Conservation (phyloP, 805 yeast species). For the Candida pseudoglaebosa region DNA sequence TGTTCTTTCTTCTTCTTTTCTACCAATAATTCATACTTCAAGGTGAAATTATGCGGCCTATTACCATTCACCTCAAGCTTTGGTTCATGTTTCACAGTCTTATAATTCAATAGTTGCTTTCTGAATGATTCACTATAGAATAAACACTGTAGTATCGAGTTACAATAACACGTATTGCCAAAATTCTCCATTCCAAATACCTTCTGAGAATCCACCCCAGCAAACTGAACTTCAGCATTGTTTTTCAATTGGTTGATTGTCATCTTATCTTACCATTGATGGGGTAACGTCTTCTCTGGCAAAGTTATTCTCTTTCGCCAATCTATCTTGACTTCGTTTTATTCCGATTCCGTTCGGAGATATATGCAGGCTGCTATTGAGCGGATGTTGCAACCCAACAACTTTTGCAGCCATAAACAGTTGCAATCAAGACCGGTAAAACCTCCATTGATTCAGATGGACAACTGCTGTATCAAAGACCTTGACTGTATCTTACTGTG, state of each 20-base stretch:
- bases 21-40: slow-evolving; percentile 37
- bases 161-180: slow-evolving; percentile 93
- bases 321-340: no score
- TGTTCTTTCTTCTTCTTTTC: slow-evolving; percentile 32
- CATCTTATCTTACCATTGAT: slow-evolving; percentile 2
- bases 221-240: slow-evolving; percentile 14
- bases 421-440: no score
- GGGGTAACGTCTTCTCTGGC: no score
- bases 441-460: no score
- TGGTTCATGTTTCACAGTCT: slow-evolving; percentile 27
- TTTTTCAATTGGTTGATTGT: neutral
- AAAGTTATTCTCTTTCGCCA: no score
- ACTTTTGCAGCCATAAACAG: no score
- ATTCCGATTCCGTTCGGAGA: no score
- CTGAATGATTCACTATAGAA: slow-evolving; percentile 74
- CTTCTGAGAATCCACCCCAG: slow-evolving; percentile 65
- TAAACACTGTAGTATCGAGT: slow-evolving; percentile 85
- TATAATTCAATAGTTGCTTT: slow-evolving; percentile 25
- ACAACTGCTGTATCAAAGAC: no score
- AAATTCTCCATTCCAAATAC: slow-evolving; percentile 80
- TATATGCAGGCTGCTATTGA: no score
- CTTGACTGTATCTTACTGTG: no score
- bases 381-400: no score
- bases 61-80: slow-evolving; percentile 27
- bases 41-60: slow-evolving; percentile 32